Evolutionary conservation across 2,329 filamentous ascomycete species (phyloP).

Genomic region (Aspergillus sp.): DNA sequence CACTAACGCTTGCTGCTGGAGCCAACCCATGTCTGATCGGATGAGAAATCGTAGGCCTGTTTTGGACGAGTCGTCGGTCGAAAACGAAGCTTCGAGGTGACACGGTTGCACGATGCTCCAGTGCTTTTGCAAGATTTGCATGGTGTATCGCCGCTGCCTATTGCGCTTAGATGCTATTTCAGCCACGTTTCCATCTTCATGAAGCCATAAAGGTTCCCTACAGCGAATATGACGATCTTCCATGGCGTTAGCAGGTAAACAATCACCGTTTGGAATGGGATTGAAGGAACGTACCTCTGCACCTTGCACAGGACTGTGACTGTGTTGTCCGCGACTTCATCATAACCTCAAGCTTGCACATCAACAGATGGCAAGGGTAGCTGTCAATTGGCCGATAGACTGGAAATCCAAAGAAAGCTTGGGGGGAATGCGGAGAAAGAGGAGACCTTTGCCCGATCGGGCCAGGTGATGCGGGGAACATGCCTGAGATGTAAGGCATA

Average conservation of each 20-base stretch:
- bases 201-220: not conserved
- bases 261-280: not conserved
- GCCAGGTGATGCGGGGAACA: not conserved
- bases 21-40: constrained; percentile 9
- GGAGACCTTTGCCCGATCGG: not conserved
- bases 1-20: not conserved
- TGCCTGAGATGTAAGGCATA: not conserved
- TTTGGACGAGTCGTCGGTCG: constrained; percentile 1
- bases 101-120: not conserved
- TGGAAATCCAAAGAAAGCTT: not conserved
- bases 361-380: not conserved
- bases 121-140: not conserved
- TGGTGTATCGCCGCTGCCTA: not conserved
- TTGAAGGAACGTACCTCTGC: not conserved
- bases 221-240: constrained; percentile 4
- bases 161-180: too few species aligned
- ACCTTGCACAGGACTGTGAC: not conserved
- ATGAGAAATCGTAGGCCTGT: constrained; percentile 7
- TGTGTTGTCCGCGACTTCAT: not conserved
- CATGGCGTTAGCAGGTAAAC: not conserved
- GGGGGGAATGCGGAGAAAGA: not conserved
- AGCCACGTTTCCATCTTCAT: rapidly evolving
- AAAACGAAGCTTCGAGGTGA: constrained; percentile 2
- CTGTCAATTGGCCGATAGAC: too few species aligned
- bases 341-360: not conserved